Percentiles rank a stretch among this genome's conserved stretches.
These are phyloP conservation scores for Phytophthora tentaculata DNA, from an alignment of 352 stramenopile genomes.

Conservation along the genomic window DNA sequence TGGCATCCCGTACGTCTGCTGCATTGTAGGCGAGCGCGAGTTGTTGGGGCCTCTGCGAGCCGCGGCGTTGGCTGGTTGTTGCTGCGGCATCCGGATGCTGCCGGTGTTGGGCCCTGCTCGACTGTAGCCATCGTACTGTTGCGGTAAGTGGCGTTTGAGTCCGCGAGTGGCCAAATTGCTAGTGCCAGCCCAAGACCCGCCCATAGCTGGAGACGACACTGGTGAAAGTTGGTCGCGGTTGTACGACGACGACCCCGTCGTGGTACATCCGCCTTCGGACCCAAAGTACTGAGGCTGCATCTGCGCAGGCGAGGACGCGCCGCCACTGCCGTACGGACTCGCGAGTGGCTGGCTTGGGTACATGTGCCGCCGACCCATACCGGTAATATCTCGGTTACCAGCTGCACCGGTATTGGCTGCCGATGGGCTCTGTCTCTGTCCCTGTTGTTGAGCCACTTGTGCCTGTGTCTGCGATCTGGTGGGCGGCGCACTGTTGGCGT, in stretches of 20 bases:
- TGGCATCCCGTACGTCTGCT: slow-evolving; percentile 29
- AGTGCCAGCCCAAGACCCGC: slow-evolving; percentile 21
- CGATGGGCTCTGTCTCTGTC: neutral
- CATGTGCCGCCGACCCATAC: slow-evolving; percentile 20
- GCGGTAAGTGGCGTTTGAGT: slow-evolving; percentile 49
- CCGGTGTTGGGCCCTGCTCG: neutral
- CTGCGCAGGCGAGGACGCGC: slow-evolving; percentile 25
- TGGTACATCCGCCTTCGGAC: slow-evolving; percentile 22
- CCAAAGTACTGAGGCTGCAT: slow-evolving; percentile 33
- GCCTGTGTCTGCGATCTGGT: slow-evolving; percentile 11
- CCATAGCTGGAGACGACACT: slow-evolving; percentile 42
- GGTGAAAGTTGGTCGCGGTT: slow-evolving; percentile 32
- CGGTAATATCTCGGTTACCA: slow-evolving; percentile 19
- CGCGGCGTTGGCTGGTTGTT: slow-evolving; percentile 16
- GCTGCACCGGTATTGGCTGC: neutral
- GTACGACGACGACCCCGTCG: slow-evolving; percentile 25
- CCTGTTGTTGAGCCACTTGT: neutral
- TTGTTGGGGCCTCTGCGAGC: slow-evolving; percentile 18
- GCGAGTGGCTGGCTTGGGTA: slow-evolving; percentile 17
- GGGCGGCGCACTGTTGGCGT: slow-evolving; percentile 8
- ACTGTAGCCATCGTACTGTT: slow-evolving; percentile 33
- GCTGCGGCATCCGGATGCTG: neutral
- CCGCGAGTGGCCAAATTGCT: slow-evolving; percentile 21
- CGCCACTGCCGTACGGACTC: slow-evolving; percentile 12
- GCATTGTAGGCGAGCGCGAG: slow-evolving; percentile 12